Percentiles rank a stretch among this genome's conserved stretches.
Conservation (phyloP, 345 rosid species). For the Lepidium africanum region DNA sequence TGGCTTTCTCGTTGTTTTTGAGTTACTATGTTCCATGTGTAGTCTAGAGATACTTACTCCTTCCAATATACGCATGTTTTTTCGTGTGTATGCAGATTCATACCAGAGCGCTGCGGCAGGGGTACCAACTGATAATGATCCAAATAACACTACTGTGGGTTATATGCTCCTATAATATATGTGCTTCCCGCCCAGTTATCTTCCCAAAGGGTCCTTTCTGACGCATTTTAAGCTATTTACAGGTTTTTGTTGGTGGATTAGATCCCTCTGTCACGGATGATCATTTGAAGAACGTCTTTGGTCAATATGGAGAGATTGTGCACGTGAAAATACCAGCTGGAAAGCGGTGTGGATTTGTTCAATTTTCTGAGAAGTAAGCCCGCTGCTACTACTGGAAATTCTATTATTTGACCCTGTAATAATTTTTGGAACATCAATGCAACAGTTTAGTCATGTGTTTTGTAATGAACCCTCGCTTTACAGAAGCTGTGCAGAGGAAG, state of each 20-base stretch:
- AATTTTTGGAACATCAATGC: background rate
- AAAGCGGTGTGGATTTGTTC: slow-evolving; percentile 90
- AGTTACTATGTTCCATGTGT: background rate
- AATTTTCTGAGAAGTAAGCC: slow-evolving; percentile 68
- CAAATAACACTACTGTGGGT: slow-evolving; percentile 88
- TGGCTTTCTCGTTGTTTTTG: background rate
- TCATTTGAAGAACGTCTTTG: slow-evolving; percentile 57
- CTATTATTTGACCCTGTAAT: background rate
- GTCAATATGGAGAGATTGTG: slow-evolving; percentile 70
- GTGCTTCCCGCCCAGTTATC: background rate
- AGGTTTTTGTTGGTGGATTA: slow-evolving; percentile 90
- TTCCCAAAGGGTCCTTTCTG: background rate
- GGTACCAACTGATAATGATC: slow-evolving; percentile 61
- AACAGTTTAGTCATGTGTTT: background rate
- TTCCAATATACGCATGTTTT: background rate
- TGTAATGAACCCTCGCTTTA: background rate
- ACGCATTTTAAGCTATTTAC: slow-evolving; percentile 10
- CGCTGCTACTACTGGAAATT: background rate
- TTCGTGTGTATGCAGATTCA: slow-evolving; percentile 54
- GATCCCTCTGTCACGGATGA: slow-evolving; percentile 73
- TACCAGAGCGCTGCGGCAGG: slow-evolving; percentile 49
- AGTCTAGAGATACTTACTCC: background rate
- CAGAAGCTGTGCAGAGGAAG: slow-evolving; percentile 90
- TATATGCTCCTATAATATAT: slow-evolving; percentile 7
- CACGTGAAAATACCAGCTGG: slow-evolving; percentile 82